Evolutionary conservation across 768 basidiomycete genomes (phyloP).

Genomic region (Rhodosporidiobolus odoratus): DNA sequence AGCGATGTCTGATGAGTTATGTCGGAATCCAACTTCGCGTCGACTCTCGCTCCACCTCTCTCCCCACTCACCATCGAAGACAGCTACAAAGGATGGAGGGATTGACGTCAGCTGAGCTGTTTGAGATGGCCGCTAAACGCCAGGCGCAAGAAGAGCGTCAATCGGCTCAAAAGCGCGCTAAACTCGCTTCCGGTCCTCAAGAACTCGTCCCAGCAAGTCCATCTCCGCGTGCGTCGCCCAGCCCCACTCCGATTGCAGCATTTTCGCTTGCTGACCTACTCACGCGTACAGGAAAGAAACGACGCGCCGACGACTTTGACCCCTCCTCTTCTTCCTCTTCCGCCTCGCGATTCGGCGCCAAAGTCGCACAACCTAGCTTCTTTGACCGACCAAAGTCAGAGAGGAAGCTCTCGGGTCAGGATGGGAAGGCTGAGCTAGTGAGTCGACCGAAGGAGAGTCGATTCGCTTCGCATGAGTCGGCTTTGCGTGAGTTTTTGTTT

Average conservation of each 20-base stretch:
- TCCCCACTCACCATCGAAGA: too few relatives aligned
- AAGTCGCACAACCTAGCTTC: slow-evolving; percentile 1
- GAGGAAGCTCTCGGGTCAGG: background rate
- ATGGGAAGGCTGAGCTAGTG: slow-evolving; percentile 3
- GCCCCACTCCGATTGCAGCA: too few relatives aligned
- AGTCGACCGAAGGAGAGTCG: background rate
- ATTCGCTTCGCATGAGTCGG: slow-evolving; percentile 28
- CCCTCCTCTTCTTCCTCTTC: background rate
- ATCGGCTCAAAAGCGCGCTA: background rate
- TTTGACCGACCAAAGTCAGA: background rate
- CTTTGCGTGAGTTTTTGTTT: slow-evolving; percentile 4
- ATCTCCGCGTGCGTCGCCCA: slow-evolving; percentile 4
- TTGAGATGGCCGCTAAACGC: background rate
- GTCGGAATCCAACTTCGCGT: too few relatives aligned
- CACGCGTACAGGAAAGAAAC: slow-evolving; percentile 27
- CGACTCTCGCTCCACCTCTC: too few relatives aligned
- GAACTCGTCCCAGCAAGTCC: slow-evolving; percentile 24
- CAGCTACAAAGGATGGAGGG: too few relatives aligned
- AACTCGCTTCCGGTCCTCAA: background rate
- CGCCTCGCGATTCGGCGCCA: background rate
- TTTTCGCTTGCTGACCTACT: background rate
- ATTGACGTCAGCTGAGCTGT: too few relatives aligned
- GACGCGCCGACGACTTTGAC: slow-evolving; percentile 1
- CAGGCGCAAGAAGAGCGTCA: background rate
- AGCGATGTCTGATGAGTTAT: background rate